Evolutionary conservation across 805 yeast species (phyloP), one percentile per base, ranked within the genome.

Genomic region (Zygotorulaspora sp.): DNA sequence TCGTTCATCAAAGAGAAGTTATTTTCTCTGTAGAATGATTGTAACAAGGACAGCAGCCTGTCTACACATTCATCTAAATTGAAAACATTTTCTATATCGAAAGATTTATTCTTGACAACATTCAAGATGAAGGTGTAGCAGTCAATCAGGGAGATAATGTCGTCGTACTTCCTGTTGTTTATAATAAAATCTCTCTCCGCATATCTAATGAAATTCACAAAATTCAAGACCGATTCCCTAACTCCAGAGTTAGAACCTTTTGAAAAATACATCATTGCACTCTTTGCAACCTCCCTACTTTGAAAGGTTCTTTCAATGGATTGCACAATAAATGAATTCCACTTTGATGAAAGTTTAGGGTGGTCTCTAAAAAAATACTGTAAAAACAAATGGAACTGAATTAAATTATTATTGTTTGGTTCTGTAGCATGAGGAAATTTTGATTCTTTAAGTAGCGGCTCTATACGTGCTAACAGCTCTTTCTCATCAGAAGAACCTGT

Each of bases 231-330:
- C 15, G 58, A 44, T 43, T 58, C 61, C 4, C 66, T 57, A 8
- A 50, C 51, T 3, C 53, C 40, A 30, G 61, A 62, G 1, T 49
- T 47, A 5, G 50, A 34, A 14, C 37, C 38, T 11, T 45, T 39
- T 2, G 43, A 37, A n/a, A 57, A 63, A 43, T 62, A 62, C 46
- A 40, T 55, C 49, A 61, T 66, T 40, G 67, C 70, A 41, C 57
- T 53, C 44, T 50, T 62, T 28, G 58, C 54, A 28, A 66, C 61
- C 5, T 40, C 43, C 15, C 54, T 58, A 26, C 67, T 71, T 48
- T 74, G 79, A 40, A 73, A 75, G 0, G 78, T 71, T 32, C 62
- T 66, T 11, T 59, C 51, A 35, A 72, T 58, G 1, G 72, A 67
- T 3, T 45, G 36, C 8, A 58, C 56, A 12, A 62, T 55, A 45